Conservation (phyloP, 805 yeast species). For the Candida oleophila region DNA sequence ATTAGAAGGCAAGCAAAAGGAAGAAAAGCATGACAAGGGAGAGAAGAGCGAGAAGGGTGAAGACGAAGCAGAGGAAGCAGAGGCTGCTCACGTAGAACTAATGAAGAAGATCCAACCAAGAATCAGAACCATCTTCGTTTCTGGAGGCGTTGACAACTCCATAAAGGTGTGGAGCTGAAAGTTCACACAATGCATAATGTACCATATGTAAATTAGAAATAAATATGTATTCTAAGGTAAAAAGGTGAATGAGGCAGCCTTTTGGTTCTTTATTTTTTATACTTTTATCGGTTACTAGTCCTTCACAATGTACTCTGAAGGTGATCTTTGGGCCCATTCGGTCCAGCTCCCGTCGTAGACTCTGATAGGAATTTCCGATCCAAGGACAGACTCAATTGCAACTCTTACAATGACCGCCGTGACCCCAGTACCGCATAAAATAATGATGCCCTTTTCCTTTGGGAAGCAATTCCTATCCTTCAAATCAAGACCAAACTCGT, state of each 20-base stretch:
- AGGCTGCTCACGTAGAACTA: conserved; percentile 22
- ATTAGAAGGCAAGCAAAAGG: conserved; percentile 7
- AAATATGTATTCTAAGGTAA: neutral
- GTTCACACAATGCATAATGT: neutral
- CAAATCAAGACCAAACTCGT: conserved; percentile 32
- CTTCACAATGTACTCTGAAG: conserved; percentile 50
- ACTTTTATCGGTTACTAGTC: conserved; percentile 4
- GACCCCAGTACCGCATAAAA: conserved; percentile 96
- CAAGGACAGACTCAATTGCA: conserved; percentile 49
- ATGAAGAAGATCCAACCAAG: conserved; percentile 36
- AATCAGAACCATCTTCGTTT: conserved; percentile 62
- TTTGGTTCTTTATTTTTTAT: neutral
- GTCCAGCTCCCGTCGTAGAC: conserved; percentile 82
- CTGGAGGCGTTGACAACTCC: conserved; percentile 61
- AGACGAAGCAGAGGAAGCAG: conserved; percentile 12
- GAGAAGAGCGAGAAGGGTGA: conserved; percentile 12
- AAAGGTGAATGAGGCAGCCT: no score
- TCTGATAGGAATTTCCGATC: conserved; percentile 35
- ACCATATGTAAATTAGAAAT: conserved; percentile 12
- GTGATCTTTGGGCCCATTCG: conserved; percentile 82
- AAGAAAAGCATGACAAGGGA: conserved; percentile 10
- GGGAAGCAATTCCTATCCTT: conserved; percentile 22
- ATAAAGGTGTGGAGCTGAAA: conserved; percentile 50
- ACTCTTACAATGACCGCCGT: conserved; percentile 85
- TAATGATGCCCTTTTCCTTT: conserved; percentile 64